Percentiles rank a stretch among this genome's conserved stretches.
These are phyloP conservation scores for Athelia psychrophila DNA, from an alignment of 1,284 basidiomycete species.

Conservation along the genomic window DNA sequence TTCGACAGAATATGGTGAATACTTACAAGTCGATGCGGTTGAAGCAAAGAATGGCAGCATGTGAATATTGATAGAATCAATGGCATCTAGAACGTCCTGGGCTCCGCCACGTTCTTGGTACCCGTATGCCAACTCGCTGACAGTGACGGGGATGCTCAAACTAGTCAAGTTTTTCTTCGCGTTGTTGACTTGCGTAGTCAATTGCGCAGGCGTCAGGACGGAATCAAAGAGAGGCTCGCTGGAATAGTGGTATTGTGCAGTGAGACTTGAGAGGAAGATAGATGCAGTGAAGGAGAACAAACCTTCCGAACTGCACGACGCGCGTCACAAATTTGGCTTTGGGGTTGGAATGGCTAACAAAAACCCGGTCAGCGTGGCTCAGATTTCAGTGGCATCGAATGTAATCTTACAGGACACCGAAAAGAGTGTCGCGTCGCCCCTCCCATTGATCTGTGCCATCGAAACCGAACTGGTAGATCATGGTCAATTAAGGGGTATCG, in stretches of 20 bases:
- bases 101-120: conserved; percentile 52
- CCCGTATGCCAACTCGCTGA: conserved; percentile 48
- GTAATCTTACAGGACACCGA: conserved; percentile 40
- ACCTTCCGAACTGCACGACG: conserved; percentile 57
- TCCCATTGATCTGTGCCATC: conserved; percentile 54
- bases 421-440: conserved; percentile 48
- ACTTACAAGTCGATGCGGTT: conserved; percentile 55
- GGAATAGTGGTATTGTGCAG: too few relatives aligned
- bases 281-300: too few relatives aligned
- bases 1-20: conserved; percentile 2
- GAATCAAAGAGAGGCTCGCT: conserved; percentile 71
- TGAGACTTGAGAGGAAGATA: too few relatives aligned
- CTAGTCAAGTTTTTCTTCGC: conserved; percentile 49
- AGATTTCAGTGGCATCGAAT: too few relatives aligned
- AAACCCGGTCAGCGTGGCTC: too few relatives aligned
- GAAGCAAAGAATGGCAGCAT: conserved; percentile 73
- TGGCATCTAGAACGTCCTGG: conserved; percentile 55
- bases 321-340: conserved; percentile 68
- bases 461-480: conserved; percentile 59
- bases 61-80: conserved; percentile 69
- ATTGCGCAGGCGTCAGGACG: conserved; percentile 46
- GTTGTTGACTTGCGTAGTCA: conserved; percentile 53
- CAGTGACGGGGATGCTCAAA: conserved; percentile 64
- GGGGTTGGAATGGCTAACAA: conserved; percentile 45
- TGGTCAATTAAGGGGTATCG: too few relatives aligned